These are phyloP conservation scores for Clonostachys chloroleuca DNA, from an alignment of 2,329 filamentous ascomycete genomes.

Conservation along the genomic window DNA sequence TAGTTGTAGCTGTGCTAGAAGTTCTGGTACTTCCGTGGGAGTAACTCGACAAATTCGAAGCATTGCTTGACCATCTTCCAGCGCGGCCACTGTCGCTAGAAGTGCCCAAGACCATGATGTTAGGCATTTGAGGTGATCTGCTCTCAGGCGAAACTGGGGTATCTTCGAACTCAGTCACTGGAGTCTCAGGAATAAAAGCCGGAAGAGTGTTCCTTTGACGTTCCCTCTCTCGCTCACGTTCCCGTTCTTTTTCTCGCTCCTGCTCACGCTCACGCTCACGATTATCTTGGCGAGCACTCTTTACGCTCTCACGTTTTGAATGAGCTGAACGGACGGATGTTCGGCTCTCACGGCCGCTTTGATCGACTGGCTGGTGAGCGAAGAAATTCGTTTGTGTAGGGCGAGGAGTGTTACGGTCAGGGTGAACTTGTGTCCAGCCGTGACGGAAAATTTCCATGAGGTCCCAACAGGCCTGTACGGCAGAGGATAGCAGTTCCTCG, in stretches of 20 bases:
- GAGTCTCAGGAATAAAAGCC: conserved; percentile 71
- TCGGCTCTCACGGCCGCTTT: conserved; percentile 27
- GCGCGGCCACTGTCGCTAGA: conserved; percentile 53
- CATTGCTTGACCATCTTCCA: conserved; percentile 76
- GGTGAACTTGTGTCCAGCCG: conserved; percentile 84
- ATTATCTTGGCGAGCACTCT: conserved; percentile 23
- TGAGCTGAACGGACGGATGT: conserved; percentile 46
- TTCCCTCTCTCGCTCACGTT: neutral
- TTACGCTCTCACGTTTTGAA: conserved; percentile 49
- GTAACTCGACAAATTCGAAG: conserved; percentile 74
- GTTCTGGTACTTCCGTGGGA: conserved; percentile 65
- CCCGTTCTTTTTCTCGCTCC: conserved; percentile 7
- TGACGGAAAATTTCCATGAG: conserved; percentile 89
- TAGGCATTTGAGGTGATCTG: conserved; percentile 69
- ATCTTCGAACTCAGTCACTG: conserved; percentile 93
- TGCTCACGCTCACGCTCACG: neutral
- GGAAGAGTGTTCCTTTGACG: conserved; percentile 19
- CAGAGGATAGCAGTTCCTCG: conserved; percentile 80
- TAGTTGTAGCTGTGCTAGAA: conserved; percentile 69
- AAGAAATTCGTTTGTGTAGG: conserved; percentile 75
- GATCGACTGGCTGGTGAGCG: conserved; percentile 41
- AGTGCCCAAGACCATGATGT: conserved; percentile 83
- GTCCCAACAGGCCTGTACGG: conserved; percentile 92
- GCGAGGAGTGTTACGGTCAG: conserved; percentile 80
- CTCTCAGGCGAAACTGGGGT: conserved; percentile 79